Base-by-base conservation (phyloP, 1,284 basidiomycete genomes). In the Trichosporon coremiiforme region DNA sequence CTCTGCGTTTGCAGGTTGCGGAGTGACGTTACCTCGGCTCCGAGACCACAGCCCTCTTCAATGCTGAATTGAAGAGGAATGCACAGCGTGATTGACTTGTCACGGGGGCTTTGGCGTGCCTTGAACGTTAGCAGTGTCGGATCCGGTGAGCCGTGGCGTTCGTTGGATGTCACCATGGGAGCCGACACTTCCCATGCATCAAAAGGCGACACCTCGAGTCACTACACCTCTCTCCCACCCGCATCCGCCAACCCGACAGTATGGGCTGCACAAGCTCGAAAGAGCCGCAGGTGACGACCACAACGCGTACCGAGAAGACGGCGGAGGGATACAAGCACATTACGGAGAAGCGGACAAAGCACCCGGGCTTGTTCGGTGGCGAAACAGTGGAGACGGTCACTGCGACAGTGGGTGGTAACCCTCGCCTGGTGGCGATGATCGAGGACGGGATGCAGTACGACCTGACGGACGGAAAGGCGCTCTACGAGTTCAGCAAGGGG, bases 211-310 rank as follows among this genome's bases (percentile, higher is more conserved):
- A 25, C 25, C 25, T 25, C 25, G 25, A 25, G 25, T 25, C 25
- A 25, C 25, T 25, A 3, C 25, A 25, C 25, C 25, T 25, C 25
- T 25, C 50, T 6, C 50, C 2, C 50, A 22, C 4, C 20, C 20
- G 6, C 50, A 20, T 25, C 7, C 20, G 25, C 20, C 50, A 55
- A 22, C 50, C 25, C 25, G 25, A 25, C 25, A 25, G 25, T 25
- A 55, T 55, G 50, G 50, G 50, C 9, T 55, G 50, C 20, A 55
- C 50, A 25, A 55, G 50, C 50, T 55, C 50, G 9, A 55, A 55
- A 13, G 20, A 55, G 20, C 9, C 50, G 50, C 50, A 55, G 25
- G 22, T 25, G 50, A 22, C 25, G 9, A 55, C 50, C 6, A 55
- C 50, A 8, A 55, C 50, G 50, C 50, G 50, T 12, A 55, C 50